A percentile compares a stretch with the other conserved stretches of the same genome.
phyloP scores from a whole-genome alignment of 441 rosid species.

The Euphorbia celastroides region DNA sequence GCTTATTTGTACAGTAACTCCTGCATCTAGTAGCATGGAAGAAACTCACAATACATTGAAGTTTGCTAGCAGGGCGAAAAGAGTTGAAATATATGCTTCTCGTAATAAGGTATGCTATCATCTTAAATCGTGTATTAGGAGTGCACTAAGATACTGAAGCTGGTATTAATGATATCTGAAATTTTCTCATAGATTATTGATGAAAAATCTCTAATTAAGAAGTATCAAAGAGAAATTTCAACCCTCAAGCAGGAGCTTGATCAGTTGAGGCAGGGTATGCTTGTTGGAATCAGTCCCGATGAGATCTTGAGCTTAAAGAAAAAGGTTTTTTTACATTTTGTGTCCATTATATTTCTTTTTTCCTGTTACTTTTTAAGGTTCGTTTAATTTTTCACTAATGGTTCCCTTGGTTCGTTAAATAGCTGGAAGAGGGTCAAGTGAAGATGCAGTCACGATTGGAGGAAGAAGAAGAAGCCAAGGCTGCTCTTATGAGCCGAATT shows the following conservation, averaged over 20 bases:
- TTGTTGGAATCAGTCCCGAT: conserved; percentile 85
- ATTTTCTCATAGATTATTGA: conserved; percentile 71
- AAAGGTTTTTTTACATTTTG: conserved; percentile 44
- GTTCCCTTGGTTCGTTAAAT: conserved; percentile 17
- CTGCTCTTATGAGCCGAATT: conserved; percentile 99
- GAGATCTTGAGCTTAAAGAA: conserved; percentile 88
- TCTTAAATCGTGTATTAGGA: conserved; percentile 1
- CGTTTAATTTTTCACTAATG: conserved; percentile 5
- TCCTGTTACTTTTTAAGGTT: neutral
- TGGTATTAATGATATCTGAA: conserved; percentile 18
- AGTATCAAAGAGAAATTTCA: conserved; percentile 95
- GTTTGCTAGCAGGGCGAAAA: conserved; percentile 98
- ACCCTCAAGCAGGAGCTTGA: conserved; percentile 85
- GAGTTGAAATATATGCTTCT: conserved; percentile 94
- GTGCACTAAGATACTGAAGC: conserved; percentile 8
- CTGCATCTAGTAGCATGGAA: conserved; percentile 96
- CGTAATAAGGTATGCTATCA: conserved; percentile 76
- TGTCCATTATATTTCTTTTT: neutral
- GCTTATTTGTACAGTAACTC: conserved; percentile 99
- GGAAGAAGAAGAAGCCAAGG: conserved; percentile 99
- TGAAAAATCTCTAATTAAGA: conserved; percentile 96
- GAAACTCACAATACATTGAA: conserved; percentile 98
- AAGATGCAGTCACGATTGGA: conserved; percentile 99
- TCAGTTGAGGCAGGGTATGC: conserved; percentile 76
- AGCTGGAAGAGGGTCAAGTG: conserved; percentile 99